Percentiles rank a stretch among this genome's conserved stretches.
Conservation (phyloP, 2,329 filamentous ascomycete species). For the Emmonsiellopsis sp. region DNA sequence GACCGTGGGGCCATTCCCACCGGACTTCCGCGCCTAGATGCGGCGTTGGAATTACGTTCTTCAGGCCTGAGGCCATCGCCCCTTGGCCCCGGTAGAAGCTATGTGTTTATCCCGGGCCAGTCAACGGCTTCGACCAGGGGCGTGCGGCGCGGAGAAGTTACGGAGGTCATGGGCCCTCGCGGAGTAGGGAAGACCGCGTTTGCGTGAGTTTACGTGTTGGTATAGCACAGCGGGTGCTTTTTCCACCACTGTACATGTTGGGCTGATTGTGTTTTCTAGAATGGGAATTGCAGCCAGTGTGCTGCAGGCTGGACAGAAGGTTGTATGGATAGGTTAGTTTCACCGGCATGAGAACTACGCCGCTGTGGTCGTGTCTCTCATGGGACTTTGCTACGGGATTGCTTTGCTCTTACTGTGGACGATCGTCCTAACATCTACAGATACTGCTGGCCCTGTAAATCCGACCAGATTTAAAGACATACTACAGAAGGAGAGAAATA, state of each 20-base stretch:
- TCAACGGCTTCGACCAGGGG: constrained; percentile 38
- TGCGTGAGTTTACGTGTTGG: constrained; percentile 47
- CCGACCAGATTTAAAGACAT: constrained; percentile 40
- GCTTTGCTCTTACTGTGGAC: constrained; percentile 4
- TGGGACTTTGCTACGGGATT: constrained; percentile 1
- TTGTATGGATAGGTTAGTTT: constrained; percentile 73
- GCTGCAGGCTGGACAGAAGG: constrained; percentile 50
- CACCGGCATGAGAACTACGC: background rate
- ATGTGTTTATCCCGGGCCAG: background rate
- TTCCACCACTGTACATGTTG: background rate
- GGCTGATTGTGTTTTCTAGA: constrained; percentile 32
- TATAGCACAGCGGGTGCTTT: background rate
- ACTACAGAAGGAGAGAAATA: constrained; percentile 19
- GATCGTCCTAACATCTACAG: constrained; percentile 19
- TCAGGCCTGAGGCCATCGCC: background rate
- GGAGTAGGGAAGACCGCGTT: constrained; percentile 78
- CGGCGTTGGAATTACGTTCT: constrained; percentile 5
- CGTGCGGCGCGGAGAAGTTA: constrained; percentile 65
- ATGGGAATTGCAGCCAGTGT: constrained; percentile 60
- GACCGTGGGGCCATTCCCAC: constrained; percentile 40
- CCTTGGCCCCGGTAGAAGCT: background rate
- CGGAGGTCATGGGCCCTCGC: constrained; percentile 80
- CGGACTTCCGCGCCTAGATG: constrained; percentile 45
- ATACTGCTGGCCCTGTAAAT: constrained; percentile 42
- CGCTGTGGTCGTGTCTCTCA: background rate